A percentile compares a stretch with the other conserved stretches of the same genome.
Evolutionary conservation across 352 stramenopile species (phyloP).

Genomic region (Phytophthora multivora): DNA sequence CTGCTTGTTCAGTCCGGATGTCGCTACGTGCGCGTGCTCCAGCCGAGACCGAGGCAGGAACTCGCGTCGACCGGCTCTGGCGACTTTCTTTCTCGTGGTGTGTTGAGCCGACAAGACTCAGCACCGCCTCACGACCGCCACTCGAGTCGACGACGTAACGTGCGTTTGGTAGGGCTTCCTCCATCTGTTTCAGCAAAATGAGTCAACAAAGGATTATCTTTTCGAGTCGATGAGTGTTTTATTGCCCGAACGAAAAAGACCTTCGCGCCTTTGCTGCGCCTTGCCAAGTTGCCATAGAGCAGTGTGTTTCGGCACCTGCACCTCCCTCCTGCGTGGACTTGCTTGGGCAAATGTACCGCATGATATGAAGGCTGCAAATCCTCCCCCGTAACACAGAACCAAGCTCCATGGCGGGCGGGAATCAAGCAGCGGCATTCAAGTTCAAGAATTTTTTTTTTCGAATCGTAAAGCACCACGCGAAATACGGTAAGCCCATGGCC

Average conservation of each 20-base stretch:
- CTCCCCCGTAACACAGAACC: not conserved
- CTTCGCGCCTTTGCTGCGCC: not conserved
- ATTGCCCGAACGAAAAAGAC: not conserved
- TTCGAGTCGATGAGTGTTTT: not conserved
- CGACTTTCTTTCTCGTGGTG: constrained; percentile 15
- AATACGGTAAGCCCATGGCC: not conserved
- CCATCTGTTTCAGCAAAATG: constrained; percentile 15
- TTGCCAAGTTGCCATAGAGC: constrained; percentile 1
- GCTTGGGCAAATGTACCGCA: not conserved
- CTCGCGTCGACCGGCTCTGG: constrained; percentile 6
- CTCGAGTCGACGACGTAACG: constrained; percentile 14
- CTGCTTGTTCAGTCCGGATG: constrained; percentile 23
- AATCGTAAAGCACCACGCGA: constrained; percentile 2
- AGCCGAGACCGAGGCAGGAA: not conserved
- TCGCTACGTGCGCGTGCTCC: constrained; percentile 15
- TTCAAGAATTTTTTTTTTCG: constrained; percentile 27
- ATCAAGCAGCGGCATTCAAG: constrained; percentile 16
- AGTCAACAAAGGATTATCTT: constrained; percentile 26
- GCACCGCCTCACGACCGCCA: constrained; percentile 6
- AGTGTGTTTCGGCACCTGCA: constrained; percentile 5
- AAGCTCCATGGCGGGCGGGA: constrained; percentile 2
- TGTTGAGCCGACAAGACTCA: constrained; percentile 15
- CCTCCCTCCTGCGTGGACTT: not conserved
- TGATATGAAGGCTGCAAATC: constrained; percentile 4
- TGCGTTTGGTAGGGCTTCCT: constrained; percentile 1